These are phyloP conservation scores for Quercus robur DNA, from an alignment of 306 rosid genomes.

Conservation along the genomic window DNA sequence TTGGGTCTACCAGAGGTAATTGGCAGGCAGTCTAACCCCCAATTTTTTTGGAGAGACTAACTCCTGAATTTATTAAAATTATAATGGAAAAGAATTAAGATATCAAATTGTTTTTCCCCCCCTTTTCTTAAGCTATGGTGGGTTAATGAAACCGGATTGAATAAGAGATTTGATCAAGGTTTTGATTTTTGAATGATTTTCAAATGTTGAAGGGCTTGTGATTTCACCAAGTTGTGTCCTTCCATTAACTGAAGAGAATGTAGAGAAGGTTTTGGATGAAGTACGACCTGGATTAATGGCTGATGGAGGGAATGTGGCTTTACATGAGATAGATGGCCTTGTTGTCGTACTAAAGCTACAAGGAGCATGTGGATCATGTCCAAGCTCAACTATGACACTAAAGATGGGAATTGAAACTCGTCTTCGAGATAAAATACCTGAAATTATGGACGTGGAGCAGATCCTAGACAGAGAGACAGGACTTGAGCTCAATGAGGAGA, in stretches of 20 bases:
- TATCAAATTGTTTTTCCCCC: neutral
- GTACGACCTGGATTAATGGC: conserved; percentile 93
- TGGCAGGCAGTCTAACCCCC: too few species aligned
- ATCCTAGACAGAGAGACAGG: conserved; percentile 83
- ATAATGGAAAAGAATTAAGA: neutral
- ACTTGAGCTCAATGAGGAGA: conserved; percentile 75
- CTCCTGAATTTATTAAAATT: neutral
- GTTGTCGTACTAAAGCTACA: conserved; percentile 83
- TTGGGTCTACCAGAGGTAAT: too few species aligned
- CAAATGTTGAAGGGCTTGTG: conserved; percentile 47
- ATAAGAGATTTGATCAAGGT: conserved; percentile 6
- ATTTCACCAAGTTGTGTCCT: conserved; percentile 75
- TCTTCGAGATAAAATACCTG: conserved; percentile 87
- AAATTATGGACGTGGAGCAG: conserved; percentile 87
- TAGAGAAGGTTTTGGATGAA: conserved; percentile 92
- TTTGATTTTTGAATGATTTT: conserved; percentile 17
- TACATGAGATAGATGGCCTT: conserved; percentile 97
- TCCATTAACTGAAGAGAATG: conserved; percentile 92
- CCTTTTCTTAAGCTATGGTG: neutral
- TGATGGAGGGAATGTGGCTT: conserved; percentile 96
- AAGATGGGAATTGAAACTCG: conserved; percentile 94
- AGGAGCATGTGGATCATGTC: conserved; percentile 99
- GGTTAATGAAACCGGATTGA: neutral
- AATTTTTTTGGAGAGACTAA: too few species aligned
- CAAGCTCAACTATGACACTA: conserved; percentile 92